Conservation (phyloP, 805 yeast genomes). For the Candida khao-thaluensis region DNA sequence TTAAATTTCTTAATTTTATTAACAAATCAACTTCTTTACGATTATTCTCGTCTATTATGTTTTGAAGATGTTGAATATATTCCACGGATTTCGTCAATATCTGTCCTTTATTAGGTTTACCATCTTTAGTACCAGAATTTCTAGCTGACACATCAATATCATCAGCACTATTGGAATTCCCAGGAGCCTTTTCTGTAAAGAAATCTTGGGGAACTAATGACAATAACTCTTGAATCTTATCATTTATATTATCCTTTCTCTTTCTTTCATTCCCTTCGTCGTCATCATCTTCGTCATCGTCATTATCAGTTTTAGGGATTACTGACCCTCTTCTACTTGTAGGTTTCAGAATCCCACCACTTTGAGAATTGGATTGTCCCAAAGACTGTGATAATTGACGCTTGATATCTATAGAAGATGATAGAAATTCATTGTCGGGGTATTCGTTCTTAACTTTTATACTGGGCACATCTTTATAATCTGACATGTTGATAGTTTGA, state of each 20-base stretch:
- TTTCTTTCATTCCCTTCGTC: slow-evolving; percentile 42
- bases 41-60: slow-evolving; percentile 73
- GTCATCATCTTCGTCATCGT: slow-evolving; percentile 22
- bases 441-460: slow-evolving; percentile 28
- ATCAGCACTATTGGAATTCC: slow-evolving; percentile 12
- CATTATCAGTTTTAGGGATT: slow-evolving; percentile 19
- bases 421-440: slow-evolving; percentile 9
- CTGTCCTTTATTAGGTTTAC: slow-evolving; percentile 84
- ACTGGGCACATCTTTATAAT: slow-evolving; percentile 21
- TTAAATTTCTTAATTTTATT: slow-evolving; percentile 55
- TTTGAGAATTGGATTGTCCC: slow-evolving; percentile 14
- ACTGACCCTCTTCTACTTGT: slow-evolving; percentile 37
- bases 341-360: slow-evolving; percentile 34
- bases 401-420: slow-evolving; percentile 31
- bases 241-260: slow-evolving; percentile 44
- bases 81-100: slow-evolving; percentile 74
- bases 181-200: slow-evolving; percentile 26
- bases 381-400: slow-evolving; percentile 41
- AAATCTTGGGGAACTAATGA: slow-evolving; percentile 37
- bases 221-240: slow-evolving; percentile 43
- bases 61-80: slow-evolving; percentile 65
- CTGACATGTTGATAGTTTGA: slow-evolving; percentile 1
- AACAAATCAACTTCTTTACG: slow-evolving; percentile 74
- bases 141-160: slow-evolving; percentile 28
- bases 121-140: slow-evolving; percentile 68